Evolutionary conservation across 768 basidiomycete species (phyloP).

Genomic region (Mycena maculata): DNA sequence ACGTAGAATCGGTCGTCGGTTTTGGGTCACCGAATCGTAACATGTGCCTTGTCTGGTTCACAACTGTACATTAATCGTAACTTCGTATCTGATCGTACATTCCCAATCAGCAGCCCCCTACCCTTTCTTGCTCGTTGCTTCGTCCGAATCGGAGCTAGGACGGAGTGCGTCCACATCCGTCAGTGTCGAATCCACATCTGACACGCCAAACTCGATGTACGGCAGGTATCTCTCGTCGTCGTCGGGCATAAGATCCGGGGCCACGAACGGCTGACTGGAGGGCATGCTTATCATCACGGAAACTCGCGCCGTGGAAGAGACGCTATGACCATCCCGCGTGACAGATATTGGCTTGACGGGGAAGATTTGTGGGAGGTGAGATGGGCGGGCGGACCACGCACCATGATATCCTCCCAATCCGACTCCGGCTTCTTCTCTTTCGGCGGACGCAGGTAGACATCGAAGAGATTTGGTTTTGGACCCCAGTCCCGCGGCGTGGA

Average conservation of each 20-base stretch:
- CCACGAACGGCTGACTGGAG: neutral
- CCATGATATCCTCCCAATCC: slow-evolving; percentile 29
- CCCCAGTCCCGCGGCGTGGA: slow-evolving; percentile 16
- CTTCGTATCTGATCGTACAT: too few relatives aligned
- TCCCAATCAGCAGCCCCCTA: too few relatives aligned
- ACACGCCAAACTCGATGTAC: slow-evolving; percentile 18
- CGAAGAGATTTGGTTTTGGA: slow-evolving; percentile 23
- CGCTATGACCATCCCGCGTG: neutral
- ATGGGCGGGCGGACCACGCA: neutral
- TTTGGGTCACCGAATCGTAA: too few relatives aligned
- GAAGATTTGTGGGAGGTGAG: neutral
- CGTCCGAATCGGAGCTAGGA: neutral
- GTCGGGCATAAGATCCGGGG: neutral
- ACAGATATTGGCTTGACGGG: slow-evolving; percentile 25
- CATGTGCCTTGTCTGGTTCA: too few relatives aligned
- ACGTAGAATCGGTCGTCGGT: too few relatives aligned
- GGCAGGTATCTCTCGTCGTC: slow-evolving; percentile 18
- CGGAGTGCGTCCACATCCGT: slow-evolving; percentile 9
- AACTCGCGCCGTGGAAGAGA: slow-evolving; percentile 19
- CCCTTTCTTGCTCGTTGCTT: neutral
- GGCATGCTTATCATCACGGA: slow-evolving; percentile 30
- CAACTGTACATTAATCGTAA: too few relatives aligned
- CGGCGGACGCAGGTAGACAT: slow-evolving; percentile 14
- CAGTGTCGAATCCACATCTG: neutral
- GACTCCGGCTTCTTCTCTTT: neutral